Percentiles rank a stretch among this genome's conserved stretches.
Evolutionary conservation across 1,284 basidiomycete genomes (phyloP).

Genomic region (Abortiporus biennis): DNA sequence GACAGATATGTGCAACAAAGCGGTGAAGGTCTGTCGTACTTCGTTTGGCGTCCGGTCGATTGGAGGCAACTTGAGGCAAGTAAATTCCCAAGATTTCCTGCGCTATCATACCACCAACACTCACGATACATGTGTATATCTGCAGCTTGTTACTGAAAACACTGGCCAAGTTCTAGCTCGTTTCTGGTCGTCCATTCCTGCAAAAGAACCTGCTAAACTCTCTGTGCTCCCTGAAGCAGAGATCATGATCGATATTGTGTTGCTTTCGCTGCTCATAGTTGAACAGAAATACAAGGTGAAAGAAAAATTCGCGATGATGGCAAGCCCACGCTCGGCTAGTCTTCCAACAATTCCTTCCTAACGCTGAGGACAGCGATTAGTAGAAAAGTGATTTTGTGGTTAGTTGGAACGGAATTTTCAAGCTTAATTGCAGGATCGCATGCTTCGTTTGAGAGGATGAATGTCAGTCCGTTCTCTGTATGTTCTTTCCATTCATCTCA

Average conservation of each 20-base stretch:
- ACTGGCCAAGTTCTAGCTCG: no score
- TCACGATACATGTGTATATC: conserved; percentile 2
- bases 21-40: background rate
- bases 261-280: conserved; percentile 10
- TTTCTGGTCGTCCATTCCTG: conserved; percentile 7
- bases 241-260: conserved; percentile 6
- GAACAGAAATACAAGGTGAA: conserved; percentile 11
- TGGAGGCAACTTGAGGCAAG: conserved; percentile 9
- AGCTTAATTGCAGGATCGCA: background rate
- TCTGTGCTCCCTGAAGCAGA: conserved; percentile 10
- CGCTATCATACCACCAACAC: conserved; percentile 6
- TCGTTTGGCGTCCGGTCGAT: conserved; percentile 9
- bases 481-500: background rate
- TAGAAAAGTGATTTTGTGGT: background rate
- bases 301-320: background rate
- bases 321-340: background rate
- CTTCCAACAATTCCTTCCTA: background rate
- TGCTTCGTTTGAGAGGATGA: background rate
- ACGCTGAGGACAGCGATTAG: background rate
- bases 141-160: no score
- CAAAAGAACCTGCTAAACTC: conserved; percentile 6
- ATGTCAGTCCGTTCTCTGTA: background rate
- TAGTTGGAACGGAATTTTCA: background rate
- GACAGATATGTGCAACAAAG: background rate
- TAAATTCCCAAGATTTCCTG: background rate